These are phyloP conservation scores for Crotalaria pallida DNA, from an alignment of 306 rosid genomes.

Conservation along the genomic window DNA sequence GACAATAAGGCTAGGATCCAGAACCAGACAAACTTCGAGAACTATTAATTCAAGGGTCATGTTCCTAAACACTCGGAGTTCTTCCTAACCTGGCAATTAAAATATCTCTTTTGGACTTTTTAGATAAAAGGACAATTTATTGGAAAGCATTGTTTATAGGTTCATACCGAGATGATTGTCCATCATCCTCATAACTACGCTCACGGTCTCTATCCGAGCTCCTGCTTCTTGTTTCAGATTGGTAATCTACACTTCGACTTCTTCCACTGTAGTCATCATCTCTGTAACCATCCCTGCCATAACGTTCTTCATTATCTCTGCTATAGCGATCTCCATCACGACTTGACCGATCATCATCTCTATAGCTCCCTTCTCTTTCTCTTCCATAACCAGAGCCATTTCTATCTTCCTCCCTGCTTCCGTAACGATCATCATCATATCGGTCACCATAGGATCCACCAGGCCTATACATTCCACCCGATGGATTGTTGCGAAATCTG, in stretches of 20 bases:
- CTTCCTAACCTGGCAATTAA: neutral
- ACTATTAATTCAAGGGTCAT: neutral
- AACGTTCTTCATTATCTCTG: constrained; percentile 73
- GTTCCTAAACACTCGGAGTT: neutral
- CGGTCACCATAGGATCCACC: constrained; percentile 63
- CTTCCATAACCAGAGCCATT: constrained; percentile 68
- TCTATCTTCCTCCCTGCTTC: constrained; percentile 68
- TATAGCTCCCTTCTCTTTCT: constrained; percentile 73
- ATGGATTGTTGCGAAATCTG: constrained; percentile 70
- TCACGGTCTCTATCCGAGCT: constrained; percentile 73
- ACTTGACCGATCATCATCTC: constrained; percentile 69
- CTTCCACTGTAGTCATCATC: constrained; percentile 83
- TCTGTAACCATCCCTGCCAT: constrained; percentile 65
- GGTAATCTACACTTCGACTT: constrained; percentile 66
- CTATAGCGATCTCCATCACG: constrained; percentile 89
- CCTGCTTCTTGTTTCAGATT: constrained; percentile 66
- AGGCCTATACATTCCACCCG: constrained; percentile 84
- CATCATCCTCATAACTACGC: constrained; percentile 60
- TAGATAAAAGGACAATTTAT: neutral
- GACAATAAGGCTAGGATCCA: neutral
- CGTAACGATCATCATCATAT: constrained; percentile 77
- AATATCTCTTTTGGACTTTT: neutral
- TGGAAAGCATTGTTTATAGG: neutral
- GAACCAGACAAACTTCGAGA: neutral
- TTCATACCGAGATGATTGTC: constrained; percentile 77